Evolutionary conservation across 2,329 filamentous ascomycete genomes (phyloP).

Genomic region (Fusarium agapanthi): DNA sequence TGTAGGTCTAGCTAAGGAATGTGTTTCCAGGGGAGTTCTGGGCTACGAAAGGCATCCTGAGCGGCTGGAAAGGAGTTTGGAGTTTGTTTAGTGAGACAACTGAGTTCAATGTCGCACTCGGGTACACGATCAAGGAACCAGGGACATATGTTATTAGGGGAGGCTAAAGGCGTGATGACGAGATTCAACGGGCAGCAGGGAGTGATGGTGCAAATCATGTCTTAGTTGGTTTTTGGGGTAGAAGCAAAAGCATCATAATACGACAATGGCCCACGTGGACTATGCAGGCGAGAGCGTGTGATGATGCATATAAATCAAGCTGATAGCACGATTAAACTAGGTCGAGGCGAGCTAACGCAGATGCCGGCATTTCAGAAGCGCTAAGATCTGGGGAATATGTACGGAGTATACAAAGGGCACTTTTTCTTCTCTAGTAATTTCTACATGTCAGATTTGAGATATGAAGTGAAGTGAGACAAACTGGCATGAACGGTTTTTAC

Average conservation of each 20-base stretch:
- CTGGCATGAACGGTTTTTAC: conserved; percentile 17
- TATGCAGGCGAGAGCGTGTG: conserved; percentile 24
- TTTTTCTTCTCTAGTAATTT: background rate
- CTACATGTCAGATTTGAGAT: background rate
- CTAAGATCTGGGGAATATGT: conserved; percentile 12
- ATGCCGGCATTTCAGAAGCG: conserved; percentile 20
- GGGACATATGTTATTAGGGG: background rate
- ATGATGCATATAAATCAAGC: conserved; percentile 14
- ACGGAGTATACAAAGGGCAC: background rate
- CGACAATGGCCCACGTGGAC: conserved; percentile 15
- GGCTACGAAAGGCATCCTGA: conserved; percentile 1
- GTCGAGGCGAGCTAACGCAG: conserved; percentile 21
- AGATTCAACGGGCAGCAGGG: background rate
- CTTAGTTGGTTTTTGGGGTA: background rate
- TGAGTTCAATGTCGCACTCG: conserved; percentile 16
- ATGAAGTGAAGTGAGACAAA: background rate
- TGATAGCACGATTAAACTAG: conserved; percentile 15
- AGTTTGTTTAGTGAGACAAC: background rate
- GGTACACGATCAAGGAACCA: conserved; percentile 7
- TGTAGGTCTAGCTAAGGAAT: conserved; percentile 48
- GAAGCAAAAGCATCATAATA: conserved; percentile 15
- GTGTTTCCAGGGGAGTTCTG: conserved; percentile 3
- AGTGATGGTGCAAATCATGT: conserved; percentile 3
- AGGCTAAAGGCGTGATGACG: background rate
- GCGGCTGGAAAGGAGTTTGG: conserved; percentile 1